Base-by-base conservation (phyloP, 192 early-diverging fungal genomes). In the Gamsiella multidivaricata region DNA sequence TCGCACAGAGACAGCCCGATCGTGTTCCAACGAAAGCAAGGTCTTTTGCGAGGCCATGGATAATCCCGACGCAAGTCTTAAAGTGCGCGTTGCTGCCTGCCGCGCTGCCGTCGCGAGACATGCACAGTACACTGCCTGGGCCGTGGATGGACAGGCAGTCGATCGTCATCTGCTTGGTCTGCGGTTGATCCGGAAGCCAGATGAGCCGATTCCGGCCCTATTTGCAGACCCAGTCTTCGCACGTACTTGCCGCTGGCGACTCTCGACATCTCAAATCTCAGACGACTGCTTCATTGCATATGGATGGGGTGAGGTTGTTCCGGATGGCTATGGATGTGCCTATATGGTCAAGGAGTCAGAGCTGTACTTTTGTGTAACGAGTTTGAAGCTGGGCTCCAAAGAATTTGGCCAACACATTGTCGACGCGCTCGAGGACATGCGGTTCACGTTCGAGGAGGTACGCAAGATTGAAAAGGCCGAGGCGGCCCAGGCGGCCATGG, bases 91-190 rank as follows among this genome's bases (percentile, higher is more conserved):
- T 47, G 81, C 82, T 15, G 67, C 82, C 1, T 82, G 95, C 3
- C 81, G 80, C 17, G 82, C 81, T 18, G 96, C 94, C 1, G 83
- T 89, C 22, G 84, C 72, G 9, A 80, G 87, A 50, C 96, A 98
- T 79, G 71, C 79, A 10, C 56, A 82, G 41, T 94, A 95, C 69
- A 91, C 89, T 57, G 81, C 80, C 2, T 84, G 83, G 43, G 85
- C 90, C 12, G 91, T 91, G 15, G 86, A 94, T 29, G 93, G 93
- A 28, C 82, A 88, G 39, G 96, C 94, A 1, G 82, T 91, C 20
- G 96, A 97, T 78, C 83, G 96, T 25, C 94, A 97, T 70, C 67
- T 97, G 17, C 65, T 97, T 18, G 96, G 93, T 2, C 73, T 97
- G 22, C 78, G 88, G 8, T 62, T 93, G 59, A 69, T 80, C 41